Base-by-base conservation (phyloP, 768 basidiomycete species). In the Tephrocybe rancida region DNA sequence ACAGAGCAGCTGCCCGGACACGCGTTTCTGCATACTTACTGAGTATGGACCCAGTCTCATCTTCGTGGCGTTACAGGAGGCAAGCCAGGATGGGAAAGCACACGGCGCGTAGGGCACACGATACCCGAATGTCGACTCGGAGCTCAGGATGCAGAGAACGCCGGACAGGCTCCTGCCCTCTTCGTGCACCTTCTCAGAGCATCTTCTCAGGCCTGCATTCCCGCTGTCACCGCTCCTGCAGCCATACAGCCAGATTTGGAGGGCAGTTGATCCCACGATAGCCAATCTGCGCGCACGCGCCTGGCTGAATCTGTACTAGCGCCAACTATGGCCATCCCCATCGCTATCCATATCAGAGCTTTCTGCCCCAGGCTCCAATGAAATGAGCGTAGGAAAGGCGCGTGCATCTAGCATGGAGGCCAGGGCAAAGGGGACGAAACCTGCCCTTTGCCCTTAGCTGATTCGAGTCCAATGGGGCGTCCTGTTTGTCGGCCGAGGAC, bases 351-450 rank as follows among this genome's bases (percentile, higher is more conserved):
- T n/a, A n/a, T n/a, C n/a, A n/a, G n/a, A n/a, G n/a, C n/a, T 30
- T 6, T 30, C 13, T 30, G 29, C 29, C 29, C 7, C 13, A 30
- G 13, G 29, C 29, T 6, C 29, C 7, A 13, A 32, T 37, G 7
- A 37, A 5, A 37, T 9, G 35, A 32, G 30, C 10, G 10, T 16
- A 13, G 4, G 5, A 16, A 37, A 5, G 24, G 13, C 24, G 51
- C 44, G 39, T 57, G 56, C 25, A 46, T 47, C 48, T 44, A 57
- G 48, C 52, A 37, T 57, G 56, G 47, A n/a, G 22, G 27, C 21
- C 22, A 22, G 34, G 34, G 34, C 11, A 9, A 37, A 34, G 26
- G 11, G 22, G 37, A 44, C 29, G 27, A 27, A 9, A 19, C 19
- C 39, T 25, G 19, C 29, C 44, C 42, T 49, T 21, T 46, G 27